Base-by-base conservation (phyloP, 306 rosid genomes). In the Quercus alba region DNA sequence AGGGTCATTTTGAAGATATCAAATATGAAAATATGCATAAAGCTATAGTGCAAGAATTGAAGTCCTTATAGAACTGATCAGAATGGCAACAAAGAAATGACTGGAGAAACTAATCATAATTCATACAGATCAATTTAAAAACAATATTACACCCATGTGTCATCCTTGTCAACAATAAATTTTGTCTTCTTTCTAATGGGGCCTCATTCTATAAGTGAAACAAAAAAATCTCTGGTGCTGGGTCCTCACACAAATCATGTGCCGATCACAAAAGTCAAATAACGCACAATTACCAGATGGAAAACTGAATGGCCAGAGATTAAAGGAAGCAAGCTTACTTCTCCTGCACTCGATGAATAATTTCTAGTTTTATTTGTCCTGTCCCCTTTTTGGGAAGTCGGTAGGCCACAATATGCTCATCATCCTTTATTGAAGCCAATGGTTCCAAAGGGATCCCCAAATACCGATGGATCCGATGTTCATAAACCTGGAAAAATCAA, bases 401-500 rank as follows among this genome's bases (percentile, higher is more conserved):
- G 85, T 89, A 96, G 11, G 97, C 99, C 67, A 96, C 98, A 70
- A 96, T 87, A 79, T 85, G 94, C 26, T 96, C 98, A 66, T 96
- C 98, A 77, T 92, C 96, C 91, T 96, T 96, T 66, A 93, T 85
- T 76, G 97, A 87, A 81, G 84, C 76, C 84, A 96, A 76, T 58
- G 89, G 66, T 81, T 91, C 97, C 77, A 82, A 82, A 1, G 90
- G 94, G 82, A 31, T 89, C 68, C 91, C 97, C 17, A 93, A 85
- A 90, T 90, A 93, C 72, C 94, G 89, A 81, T 77, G 94, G 67
- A 96, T 89, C 67, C 73, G 80, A 80, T 93, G 87, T 38, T 91
- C 94, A 64, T 90, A 96, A 72, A 93, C 91, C 99, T 96, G 90
- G 51, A 68, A 75, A 80, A 70, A 13, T 70, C 56, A 70, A 81